phyloP scores from a whole-genome alignment of 2,329 filamentous ascomycete genomes.

The Cercospora berteroae region DNA sequence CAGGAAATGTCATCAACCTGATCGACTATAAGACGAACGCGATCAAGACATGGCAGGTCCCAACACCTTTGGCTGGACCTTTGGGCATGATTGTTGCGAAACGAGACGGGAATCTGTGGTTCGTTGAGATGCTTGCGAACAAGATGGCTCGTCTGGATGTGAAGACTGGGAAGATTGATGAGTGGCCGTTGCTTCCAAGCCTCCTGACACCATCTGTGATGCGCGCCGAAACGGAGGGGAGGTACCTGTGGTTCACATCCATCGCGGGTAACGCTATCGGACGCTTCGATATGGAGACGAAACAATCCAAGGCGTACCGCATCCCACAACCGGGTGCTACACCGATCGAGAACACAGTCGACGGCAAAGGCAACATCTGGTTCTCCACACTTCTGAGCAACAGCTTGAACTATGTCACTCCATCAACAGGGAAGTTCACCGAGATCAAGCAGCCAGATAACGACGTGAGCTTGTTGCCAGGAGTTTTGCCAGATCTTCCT shows the following conservation, averaged over 20 bases:
- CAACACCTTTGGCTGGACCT: conserved; percentile 25
- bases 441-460: conserved; percentile 21
- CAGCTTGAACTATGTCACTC: conserved; percentile 25
- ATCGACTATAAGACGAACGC: conserved; percentile 26
- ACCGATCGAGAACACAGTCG: conserved; percentile 25
- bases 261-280: conserved; percentile 26
- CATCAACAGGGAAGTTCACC: conserved; percentile 22
- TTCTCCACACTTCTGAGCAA: conserved; percentile 23
- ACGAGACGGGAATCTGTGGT: conserved; percentile 26
- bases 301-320: conserved; percentile 17
- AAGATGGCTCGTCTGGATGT: conserved; percentile 28
- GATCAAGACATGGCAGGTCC: conserved; percentile 23
- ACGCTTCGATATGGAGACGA: conserved; percentile 26
- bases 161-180: conserved; percentile 17
- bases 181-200: conserved; percentile 22
- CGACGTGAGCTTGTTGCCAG: conserved; percentile 14
- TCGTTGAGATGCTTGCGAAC: conserved; percentile 27
- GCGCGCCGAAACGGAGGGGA: conserved; percentile 19
- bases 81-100: conserved; percentile 23
- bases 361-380: conserved; percentile 26
- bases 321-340: conserved; percentile 23
- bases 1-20: conserved; percentile 25
- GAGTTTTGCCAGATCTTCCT: conserved; percentile 20
- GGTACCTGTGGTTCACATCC: conserved; percentile 28
- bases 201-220: conserved; percentile 26